These are phyloP conservation scores for Aegle marmelos DNA, from an alignment of 345 rosid species.

Conservation along the genomic window DNA sequence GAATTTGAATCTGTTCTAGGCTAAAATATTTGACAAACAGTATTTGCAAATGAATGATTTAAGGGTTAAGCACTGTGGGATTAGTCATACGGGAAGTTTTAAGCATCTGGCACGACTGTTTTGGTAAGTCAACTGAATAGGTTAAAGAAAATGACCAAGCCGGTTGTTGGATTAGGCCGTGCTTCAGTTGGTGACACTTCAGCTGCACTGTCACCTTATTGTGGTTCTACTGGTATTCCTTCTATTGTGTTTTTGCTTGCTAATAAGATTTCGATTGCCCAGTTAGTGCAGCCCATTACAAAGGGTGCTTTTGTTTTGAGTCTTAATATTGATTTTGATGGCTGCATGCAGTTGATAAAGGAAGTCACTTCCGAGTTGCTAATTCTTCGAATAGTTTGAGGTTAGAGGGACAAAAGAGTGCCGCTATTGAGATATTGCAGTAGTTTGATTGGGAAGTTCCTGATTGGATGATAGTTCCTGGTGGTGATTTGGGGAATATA, in stretches of 20 bases:
- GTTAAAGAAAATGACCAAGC: slow-evolving; percentile 39
- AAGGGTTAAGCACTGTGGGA: slow-evolving; percentile 56
- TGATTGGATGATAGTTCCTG: slow-evolving; percentile 54
- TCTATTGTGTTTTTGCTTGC: no score
- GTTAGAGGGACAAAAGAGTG: no score
- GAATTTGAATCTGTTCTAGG: slow-evolving; percentile 66
- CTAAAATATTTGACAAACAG: slow-evolving; percentile 54
- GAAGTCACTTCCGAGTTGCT: no score
- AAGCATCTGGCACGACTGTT: slow-evolving; percentile 52
- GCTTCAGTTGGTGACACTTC: slow-evolving; percentile 54
- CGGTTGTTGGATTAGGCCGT: slow-evolving; percentile 45
- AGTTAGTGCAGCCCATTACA: no score
- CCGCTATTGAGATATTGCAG: slow-evolving; percentile 42
- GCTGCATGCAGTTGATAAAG: no score
- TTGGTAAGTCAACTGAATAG: slow-evolving; percentile 45
- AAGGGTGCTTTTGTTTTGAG: no score
- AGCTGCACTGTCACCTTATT: slow-evolving; percentile 45
- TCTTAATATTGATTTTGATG: no score
- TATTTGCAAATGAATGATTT: slow-evolving; percentile 42
- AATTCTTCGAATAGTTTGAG: no score
- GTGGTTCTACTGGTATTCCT: slow-evolving; percentile 12
- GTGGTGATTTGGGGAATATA: slow-evolving; percentile 51
- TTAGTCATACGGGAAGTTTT: slow-evolving; percentile 49
- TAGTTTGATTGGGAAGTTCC: slow-evolving; percentile 54
- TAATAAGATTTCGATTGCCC: no score